A percentile compares a stretch with the other conserved stretches of the same genome.
These are phyloP conservation scores for Lentinula aciculospora DNA, from an alignment of 768 basidiomycete species.

Conservation along the genomic window DNA sequence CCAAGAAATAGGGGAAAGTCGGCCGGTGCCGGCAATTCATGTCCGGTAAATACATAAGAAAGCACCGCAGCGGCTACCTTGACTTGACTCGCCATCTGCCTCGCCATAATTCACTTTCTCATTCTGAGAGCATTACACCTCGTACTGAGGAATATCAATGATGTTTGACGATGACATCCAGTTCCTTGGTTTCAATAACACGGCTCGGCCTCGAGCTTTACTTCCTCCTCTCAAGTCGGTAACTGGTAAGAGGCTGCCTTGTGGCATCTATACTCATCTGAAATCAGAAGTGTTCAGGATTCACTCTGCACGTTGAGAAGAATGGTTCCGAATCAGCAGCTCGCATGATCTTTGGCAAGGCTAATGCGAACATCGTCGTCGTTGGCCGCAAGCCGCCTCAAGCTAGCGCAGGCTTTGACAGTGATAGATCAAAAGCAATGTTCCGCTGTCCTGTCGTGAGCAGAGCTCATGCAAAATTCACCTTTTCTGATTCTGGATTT, in stretches of 20 bases:
- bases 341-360: slow-evolving; percentile 46
- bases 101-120: neutral
- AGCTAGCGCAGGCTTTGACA: slow-evolving; percentile 33
- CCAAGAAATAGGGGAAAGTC: no score
- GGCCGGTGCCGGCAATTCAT: no score
- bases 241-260: slow-evolving; percentile 34
- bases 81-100: neutral
- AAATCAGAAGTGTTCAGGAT: slow-evolving; percentile 33
- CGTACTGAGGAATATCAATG: neutral
- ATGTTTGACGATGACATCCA: slow-evolving; percentile 58
- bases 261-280: slow-evolving; percentile 11
- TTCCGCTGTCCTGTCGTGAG: slow-evolving; percentile 79
- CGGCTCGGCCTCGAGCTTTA: slow-evolving; percentile 22
- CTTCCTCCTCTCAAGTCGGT: slow-evolving; percentile 26
- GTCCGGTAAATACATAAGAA: no score
- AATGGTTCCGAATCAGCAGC: slow-evolving; percentile 38
- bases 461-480: slow-evolving; percentile 72
- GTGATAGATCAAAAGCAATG: slow-evolving; percentile 44
- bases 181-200: slow-evolving; percentile 43
- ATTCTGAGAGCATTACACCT: no score
- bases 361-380: slow-evolving; percentile 43
- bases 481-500: slow-evolving; percentile 64
- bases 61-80: neutral
- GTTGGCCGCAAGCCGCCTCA: slow-evolving; percentile 63
- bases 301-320: slow-evolving; percentile 54